phyloP scores from a whole-genome alignment of 2,329 filamentous ascomycete genomes.

The Colletotrichum neosansevieriae region DNA sequence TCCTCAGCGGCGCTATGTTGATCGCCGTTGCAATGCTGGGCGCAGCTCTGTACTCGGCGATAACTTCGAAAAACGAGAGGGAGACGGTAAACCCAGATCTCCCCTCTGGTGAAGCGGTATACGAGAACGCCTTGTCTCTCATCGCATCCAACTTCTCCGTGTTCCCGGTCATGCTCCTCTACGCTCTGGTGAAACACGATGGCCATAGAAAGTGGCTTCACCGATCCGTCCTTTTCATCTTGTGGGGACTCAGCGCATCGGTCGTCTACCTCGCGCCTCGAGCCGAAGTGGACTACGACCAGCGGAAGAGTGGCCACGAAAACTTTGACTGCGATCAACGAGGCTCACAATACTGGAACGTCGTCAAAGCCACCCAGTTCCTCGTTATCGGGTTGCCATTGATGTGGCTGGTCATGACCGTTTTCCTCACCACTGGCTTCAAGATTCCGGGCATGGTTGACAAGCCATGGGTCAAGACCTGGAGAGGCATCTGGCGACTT shows the following conservation, averaged over 20 bases:
- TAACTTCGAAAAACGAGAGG: constrained; percentile 8
- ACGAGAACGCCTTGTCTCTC: constrained; percentile 24
- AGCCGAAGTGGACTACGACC: constrained; percentile 24
- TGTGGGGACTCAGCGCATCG: constrained; percentile 30
- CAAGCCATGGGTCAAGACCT: constrained; percentile 27
- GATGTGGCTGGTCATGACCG: constrained; percentile 16
- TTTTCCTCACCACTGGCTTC: constrained; percentile 30
- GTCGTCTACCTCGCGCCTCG: constrained; percentile 32
- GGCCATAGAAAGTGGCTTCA: constrained; percentile 40
- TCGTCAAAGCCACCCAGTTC: constrained; percentile 35
- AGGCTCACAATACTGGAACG: constrained; percentile 36
- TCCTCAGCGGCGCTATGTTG: constrained; percentile 32
- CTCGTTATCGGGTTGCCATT: constrained; percentile 29
- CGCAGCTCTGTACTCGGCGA: constrained; percentile 28
- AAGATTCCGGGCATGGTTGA: constrained; percentile 29
- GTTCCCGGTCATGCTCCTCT: constrained; percentile 39
- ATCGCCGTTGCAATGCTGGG: constrained; percentile 38
- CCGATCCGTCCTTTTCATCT: constrained; percentile 24
- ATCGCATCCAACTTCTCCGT: constrained; percentile 36
- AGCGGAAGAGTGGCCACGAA: constrained; percentile 26
- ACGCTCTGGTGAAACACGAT: constrained; percentile 31
- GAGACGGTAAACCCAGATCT: constrained; percentile 23
- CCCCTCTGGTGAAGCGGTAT: constrained; percentile 22
- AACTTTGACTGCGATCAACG: constrained; percentile 38
- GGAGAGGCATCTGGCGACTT: constrained; percentile 26